Conservation (phyloP, 2,329 filamentous ascomycete species). For the Tympanopsis confertula region DNA sequence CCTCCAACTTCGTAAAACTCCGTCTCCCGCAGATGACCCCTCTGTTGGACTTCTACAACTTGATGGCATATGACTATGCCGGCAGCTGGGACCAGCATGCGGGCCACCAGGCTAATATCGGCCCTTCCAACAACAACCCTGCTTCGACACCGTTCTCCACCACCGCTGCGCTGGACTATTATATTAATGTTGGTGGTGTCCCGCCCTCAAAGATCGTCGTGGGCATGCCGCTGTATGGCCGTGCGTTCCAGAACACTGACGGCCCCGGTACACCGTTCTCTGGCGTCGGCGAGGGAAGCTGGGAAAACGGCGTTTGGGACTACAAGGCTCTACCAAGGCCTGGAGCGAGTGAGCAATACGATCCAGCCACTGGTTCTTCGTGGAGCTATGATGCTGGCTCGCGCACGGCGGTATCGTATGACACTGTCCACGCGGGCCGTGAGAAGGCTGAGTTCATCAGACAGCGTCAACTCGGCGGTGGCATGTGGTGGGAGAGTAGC, state of each 20-base stretch:
- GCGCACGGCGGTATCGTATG: slow-evolving; percentile 59
- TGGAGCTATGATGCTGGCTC: slow-evolving; percentile 55
- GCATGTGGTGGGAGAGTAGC: slow-evolving; percentile 76
- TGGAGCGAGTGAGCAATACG: slow-evolving; percentile 42
- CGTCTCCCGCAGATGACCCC: slow-evolving; percentile 10
- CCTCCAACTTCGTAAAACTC: slow-evolving; percentile 10
- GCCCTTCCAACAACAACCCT: slow-evolving; percentile 34
- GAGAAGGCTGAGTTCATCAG: slow-evolving; percentile 56
- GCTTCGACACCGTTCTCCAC: slow-evolving; percentile 58
- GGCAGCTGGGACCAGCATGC: slow-evolving; percentile 53
- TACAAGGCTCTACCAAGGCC: slow-evolving; percentile 59
- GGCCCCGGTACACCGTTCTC: slow-evolving; percentile 53
- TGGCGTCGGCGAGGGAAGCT: slow-evolving; percentile 51
- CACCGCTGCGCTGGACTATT: slow-evolving; percentile 51
- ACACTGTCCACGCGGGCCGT: slow-evolving; percentile 43
- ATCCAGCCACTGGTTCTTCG: slow-evolving; percentile 48
- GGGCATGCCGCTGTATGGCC: slow-evolving; percentile 70
- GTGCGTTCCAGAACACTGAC: slow-evolving; percentile 57
- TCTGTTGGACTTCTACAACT: slow-evolving; percentile 18
- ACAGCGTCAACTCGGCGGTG: slow-evolving; percentile 52
- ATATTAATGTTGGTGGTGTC: slow-evolving; percentile 43
- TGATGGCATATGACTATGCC: slow-evolving; percentile 63
- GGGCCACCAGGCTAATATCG: slow-evolving; percentile 64
- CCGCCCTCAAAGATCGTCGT: slow-evolving; percentile 55
- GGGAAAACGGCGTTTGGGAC: slow-evolving; percentile 58